Base-by-base conservation (phyloP, 1,139 yeast species). In the Geotrichum phurueaensis region DNA sequence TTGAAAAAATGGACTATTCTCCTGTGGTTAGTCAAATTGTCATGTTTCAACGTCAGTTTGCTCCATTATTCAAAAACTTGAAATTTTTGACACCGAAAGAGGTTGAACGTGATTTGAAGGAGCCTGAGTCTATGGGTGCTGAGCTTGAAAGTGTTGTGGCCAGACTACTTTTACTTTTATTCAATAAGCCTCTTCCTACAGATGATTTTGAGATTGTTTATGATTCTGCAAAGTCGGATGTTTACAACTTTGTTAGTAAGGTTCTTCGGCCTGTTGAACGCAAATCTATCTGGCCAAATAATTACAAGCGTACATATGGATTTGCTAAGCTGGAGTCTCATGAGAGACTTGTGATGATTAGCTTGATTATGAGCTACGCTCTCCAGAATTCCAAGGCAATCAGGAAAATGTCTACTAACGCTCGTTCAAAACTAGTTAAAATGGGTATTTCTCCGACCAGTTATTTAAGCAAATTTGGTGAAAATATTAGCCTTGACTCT, bases 21-120 rank as follows among this genome's bases (percentile, higher is more conserved):
- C 60, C 53, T 13, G 39, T 50, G 6, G 25, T 58, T 20, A 22
- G 57, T 13, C 57, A 54, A 49, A 20, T 73, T 18, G 75, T 76
- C 20, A 67, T 72, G 64, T 73, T 76, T 59, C 70, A 71, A 22
- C 66, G 70, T 3, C 68, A 70, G 33, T 77, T 76, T 63, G 61
- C 69, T 27, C 67, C 69, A 6, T 63, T 72, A 18, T 76, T 75
- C 60, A 66, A 64, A 9, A 78, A 73, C 22, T 65, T 73, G 18
- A 71, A 71, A 3, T 67, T 70, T 9, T 66, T 75, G 49, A 74
- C 76, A 1, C 79, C 79, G 13, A 78, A 74, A 62, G 79, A 77
- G 55, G 61, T 77, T 31, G 79, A 76, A 61, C 69, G 66, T 36
- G 79, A 78, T 9, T 61, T 75, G 7, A 63, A 65, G 18, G 58